Evolutionary conservation across 108 stramenopile genomes (phyloP).

Genomic region (Schizochytrium sp.): DNA sequence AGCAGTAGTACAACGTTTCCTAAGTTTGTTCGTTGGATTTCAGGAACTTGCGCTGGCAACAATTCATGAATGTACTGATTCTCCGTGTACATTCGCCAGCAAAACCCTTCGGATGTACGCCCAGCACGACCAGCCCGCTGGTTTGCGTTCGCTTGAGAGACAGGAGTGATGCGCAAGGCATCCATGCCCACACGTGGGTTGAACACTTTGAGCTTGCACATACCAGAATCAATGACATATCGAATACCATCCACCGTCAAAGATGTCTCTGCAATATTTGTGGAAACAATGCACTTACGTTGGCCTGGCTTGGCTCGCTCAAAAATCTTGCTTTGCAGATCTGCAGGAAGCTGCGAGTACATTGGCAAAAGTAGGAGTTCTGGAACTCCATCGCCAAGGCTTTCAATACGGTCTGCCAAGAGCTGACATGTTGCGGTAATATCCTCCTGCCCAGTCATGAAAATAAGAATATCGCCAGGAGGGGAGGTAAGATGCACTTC

Average conservation of each 20-base stretch:
- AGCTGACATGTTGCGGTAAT: slow-evolving; percentile 84
- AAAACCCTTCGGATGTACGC: slow-evolving; percentile 93
- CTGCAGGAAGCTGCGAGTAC: slow-evolving; percentile 97
- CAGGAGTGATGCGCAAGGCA: slow-evolving; percentile 93
- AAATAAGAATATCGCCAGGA: slow-evolving; percentile 97
- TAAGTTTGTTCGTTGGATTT: slow-evolving; percentile 97
- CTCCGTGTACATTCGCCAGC: slow-evolving; percentile 97
- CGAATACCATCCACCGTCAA: slow-evolving; percentile 97
- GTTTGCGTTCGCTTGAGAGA: slow-evolving; percentile 96
- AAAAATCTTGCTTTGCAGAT: slow-evolving; percentile 97
- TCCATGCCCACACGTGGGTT: slow-evolving; percentile 99
- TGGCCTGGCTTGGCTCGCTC: slow-evolving; percentile 90
- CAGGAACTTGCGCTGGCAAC: slow-evolving; percentile 93
- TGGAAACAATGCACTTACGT: slow-evolving; percentile 96
- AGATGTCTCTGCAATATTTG: slow-evolving; percentile 98
- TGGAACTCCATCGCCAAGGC: slow-evolving; percentile 25
- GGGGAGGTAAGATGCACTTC: slow-evolving; percentile 96
- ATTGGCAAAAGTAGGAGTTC: slow-evolving; percentile 93
- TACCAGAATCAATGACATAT: slow-evolving; percentile 94
- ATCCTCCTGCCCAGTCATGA: slow-evolving; percentile 99
- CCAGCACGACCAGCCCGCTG: slow-evolving; percentile 96
- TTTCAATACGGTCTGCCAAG: slow-evolving; percentile 19
- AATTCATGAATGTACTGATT: slow-evolving; percentile 93
- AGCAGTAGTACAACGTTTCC: slow-evolving; percentile 98
- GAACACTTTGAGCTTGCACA: slow-evolving; percentile 98